Evolutionary conservation across 768 basidiomycete genomes (phyloP), one percentile per base, ranked within the genome.

Genomic region (Tricholoma terreum): DNA sequence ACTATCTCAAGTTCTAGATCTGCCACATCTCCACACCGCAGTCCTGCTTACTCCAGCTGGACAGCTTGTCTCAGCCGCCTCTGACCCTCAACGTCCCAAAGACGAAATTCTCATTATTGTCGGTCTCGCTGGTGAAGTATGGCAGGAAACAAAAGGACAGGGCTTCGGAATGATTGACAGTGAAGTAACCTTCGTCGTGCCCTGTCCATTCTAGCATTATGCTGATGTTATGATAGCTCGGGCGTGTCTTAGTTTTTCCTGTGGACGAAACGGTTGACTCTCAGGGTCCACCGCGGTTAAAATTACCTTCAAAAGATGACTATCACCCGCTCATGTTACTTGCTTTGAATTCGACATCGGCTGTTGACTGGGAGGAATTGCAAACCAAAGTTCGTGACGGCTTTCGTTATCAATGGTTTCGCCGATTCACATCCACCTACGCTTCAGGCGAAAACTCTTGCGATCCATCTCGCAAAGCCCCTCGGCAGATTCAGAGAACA

Each of bases 91-190:
- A 24, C 75, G 82, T 52, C 69, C 84, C 24, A 92, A 90, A 71
- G 90, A 92, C 63, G 84, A 88, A 52, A 79, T 91, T 46, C 82
- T 87, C 53, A 81, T 91, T 42, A 74, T 87, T 24, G 87, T 86
- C 7, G 90, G 90, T 14, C 71, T 92, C 30, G 83, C 84, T 40
- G 82, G 83, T 9, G 89, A 91, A 68, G 77, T 90, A 33, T 92
- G 90, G 90, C 83, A 83, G 51, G 90, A 92, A 71, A 88, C 85
- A 24, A 78, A 76, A 58, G 84, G 81, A 21, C 78, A 84, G 46
- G 84, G 82, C 9, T 75, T 78, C 45, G 88, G 87, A 15, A 87
- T 87, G 84, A 86, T 85, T 3, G 89, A 92, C 58, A 85, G 86
- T 68, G 89, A 92, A 81, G 90, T 90, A 62, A 63, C 77, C 69